phyloP scores from a whole-genome alignment of 1,284 basidiomycete species.

The Chalciporus sp. region DNA sequence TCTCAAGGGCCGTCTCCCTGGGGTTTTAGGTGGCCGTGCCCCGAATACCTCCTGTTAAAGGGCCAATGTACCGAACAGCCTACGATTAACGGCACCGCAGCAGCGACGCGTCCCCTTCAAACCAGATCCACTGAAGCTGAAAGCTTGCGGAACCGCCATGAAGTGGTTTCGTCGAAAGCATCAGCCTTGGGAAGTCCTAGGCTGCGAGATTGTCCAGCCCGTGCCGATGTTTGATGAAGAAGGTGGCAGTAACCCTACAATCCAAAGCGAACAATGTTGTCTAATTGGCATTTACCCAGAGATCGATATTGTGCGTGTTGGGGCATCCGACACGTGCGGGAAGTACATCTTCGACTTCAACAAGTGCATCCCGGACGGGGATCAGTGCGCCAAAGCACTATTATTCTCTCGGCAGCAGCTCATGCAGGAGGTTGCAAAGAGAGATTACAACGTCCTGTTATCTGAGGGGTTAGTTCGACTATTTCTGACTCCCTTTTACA shows the following conservation, averaged over 20 bases:
- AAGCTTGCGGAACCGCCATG: slow-evolving; percentile 25
- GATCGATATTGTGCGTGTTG: slow-evolving; percentile 56
- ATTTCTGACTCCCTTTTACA: slow-evolving; percentile 8
- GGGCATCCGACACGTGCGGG: slow-evolving; percentile 52
- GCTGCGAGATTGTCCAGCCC: slow-evolving; percentile 61
- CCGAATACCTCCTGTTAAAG: slow-evolving; percentile 11
- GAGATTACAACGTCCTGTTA: slow-evolving; percentile 64
- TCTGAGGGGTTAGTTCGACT: slow-evolving; percentile 58
- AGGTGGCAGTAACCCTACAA: slow-evolving; percentile 48
- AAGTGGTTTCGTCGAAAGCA: slow-evolving; percentile 53
- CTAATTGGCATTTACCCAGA: slow-evolving; percentile 42
- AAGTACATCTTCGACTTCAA: slow-evolving; percentile 66
- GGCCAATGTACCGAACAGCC: slow-evolving; percentile 14
- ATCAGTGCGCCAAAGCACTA: slow-evolving; percentile 53
- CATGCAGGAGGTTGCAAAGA: slow-evolving; percentile 53
- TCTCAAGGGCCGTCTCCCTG: neutral
- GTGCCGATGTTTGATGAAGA: slow-evolving; percentile 65
- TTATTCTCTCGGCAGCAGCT: slow-evolving; percentile 66
- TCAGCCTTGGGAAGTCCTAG: slow-evolving; percentile 76
- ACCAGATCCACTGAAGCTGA: slow-evolving; percentile 11
- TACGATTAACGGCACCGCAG: slow-evolving; percentile 19
- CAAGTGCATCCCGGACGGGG: slow-evolving; percentile 42
- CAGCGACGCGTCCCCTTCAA: slow-evolving; percentile 9
- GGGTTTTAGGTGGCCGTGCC: slow-evolving; percentile 25
- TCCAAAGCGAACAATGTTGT: slow-evolving; percentile 6